Base-by-base conservation (phyloP, 2,329 filamentous ascomycete species). In the Torrubiella hemipterigena region DNA sequence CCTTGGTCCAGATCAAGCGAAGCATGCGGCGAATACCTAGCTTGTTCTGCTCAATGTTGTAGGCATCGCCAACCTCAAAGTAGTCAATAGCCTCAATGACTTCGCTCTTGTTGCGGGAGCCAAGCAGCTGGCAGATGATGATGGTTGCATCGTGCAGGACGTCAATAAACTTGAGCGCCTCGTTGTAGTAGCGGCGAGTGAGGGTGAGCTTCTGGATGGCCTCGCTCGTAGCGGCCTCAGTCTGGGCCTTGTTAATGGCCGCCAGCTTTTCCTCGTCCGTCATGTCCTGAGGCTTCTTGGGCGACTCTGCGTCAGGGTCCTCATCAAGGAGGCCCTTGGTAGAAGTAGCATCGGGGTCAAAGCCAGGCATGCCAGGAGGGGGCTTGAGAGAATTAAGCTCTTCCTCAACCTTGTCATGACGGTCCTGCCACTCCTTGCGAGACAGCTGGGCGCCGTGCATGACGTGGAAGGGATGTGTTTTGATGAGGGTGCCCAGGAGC, bases 41-140 rank as follows among this genome's bases (percentile, higher is more conserved):
- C 54, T 93, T 87, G 49, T 93, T 86, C 43, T 91, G 84, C 53
- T 95, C 83, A 36, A 98, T 80, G 54, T 93, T 91, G 67, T 96
- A 96, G 6, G 87, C 89, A 52, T 98, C 87, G 27, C 91, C 81
- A 27, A 94, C 76, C 44, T 93, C 86, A 44, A 98, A 93, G 58
- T 93, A 98, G 52, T 98, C 91, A 77, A 98, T 98, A 12, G 93
- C 91, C 54, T 98, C 93, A 39, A 98, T 94, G 17, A 96, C 83
- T 54, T 98, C 91, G 45, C 84, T 94, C 67, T 98, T 98, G 65
- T 98, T 98, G 49, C 83, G 84, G 18, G 91, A 93, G 6, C 85
- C 84, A 4, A 98, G 69, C 13, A 98, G 68, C 54, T 95, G 89
- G 39, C 81, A 85, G 20, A 96, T 78, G 3, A 77, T 76, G 7